These are phyloP conservation scores for Taiwanofungus camphoratus DNA, from an alignment of 1,284 basidiomycete species.

Conservation along the genomic window DNA sequence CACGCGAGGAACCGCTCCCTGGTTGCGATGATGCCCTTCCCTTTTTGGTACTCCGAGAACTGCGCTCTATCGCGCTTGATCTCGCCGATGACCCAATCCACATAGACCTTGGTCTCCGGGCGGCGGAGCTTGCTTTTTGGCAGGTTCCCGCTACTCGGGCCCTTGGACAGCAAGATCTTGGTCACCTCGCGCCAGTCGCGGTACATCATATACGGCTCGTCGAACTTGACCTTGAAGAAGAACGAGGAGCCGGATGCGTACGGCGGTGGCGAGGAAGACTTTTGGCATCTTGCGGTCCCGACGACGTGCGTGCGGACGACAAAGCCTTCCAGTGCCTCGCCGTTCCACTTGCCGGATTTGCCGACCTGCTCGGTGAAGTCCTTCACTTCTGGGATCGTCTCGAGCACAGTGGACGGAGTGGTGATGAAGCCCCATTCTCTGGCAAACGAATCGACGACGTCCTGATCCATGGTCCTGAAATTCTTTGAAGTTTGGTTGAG, in stretches of 20 bases:
- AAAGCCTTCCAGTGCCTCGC: conserved; percentile 91
- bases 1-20: conserved; percentile 78
- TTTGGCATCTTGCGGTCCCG: conserved; percentile 29
- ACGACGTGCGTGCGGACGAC: conserved; percentile 81
- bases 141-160: conserved; percentile 31
- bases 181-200: conserved; percentile 97
- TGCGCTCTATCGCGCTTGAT: conserved; percentile 55
- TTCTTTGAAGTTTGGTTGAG: conserved; percentile 71
- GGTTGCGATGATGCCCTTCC: conserved; percentile 81
- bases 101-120: conserved; percentile 61
- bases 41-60: conserved; percentile 66
- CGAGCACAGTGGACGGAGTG: conserved; percentile 59
- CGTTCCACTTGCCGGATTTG: conserved; percentile 73
- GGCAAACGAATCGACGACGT: conserved; percentile 77
- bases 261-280: conserved; percentile 34
- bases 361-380: conserved; percentile 69
- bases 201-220: conserved; percentile 98
- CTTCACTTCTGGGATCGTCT: conserved; percentile 66
- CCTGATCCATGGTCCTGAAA: conserved; percentile 73
- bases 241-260: conserved; percentile 80
- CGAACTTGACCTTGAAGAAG: conserved; percentile 99
- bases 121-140: conserved; percentile 60
- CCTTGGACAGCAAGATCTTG: conserved; percentile 57
- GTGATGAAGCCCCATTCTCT: conserved; percentile 88
- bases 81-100: conserved; percentile 66